Evolutionary conservation across 2,329 filamentous ascomycete genomes (phyloP).

Genomic region (Mariannaea sp.): DNA sequence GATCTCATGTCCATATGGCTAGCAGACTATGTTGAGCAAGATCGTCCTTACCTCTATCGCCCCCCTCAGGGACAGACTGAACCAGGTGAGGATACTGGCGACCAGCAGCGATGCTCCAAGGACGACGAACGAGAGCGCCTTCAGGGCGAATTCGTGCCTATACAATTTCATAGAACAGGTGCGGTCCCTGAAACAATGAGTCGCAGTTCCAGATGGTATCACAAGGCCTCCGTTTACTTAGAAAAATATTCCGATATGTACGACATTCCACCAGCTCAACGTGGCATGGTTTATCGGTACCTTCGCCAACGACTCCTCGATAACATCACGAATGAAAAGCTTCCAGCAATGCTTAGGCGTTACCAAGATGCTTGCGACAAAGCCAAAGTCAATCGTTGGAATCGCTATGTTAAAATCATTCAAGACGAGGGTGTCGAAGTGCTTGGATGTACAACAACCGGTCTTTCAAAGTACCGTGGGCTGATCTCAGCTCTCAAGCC

Average conservation of each 20-base stretch:
- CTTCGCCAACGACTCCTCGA: slow-evolving; percentile 62
- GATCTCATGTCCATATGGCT: slow-evolving; percentile 27
- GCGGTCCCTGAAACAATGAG: slow-evolving; percentile 13
- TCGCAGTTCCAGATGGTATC: slow-evolving; percentile 15
- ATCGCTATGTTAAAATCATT: slow-evolving; percentile 57
- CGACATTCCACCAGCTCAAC: slow-evolving; percentile 57
- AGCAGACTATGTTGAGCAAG: slow-evolving; percentile 21
- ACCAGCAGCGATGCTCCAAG: slow-evolving; percentile 9
- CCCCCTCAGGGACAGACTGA: slow-evolving; percentile 27
- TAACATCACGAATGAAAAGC: slow-evolving; percentile 45
- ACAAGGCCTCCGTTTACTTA: slow-evolving; percentile 25
- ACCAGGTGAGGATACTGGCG: not conserved
- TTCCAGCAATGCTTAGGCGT: slow-evolving; percentile 55
- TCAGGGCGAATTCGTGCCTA: slow-evolving; percentile 51
- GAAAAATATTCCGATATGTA: slow-evolving; percentile 57
- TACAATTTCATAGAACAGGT: slow-evolving; percentile 29
- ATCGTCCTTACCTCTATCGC: slow-evolving; percentile 29
- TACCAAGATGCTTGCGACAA: slow-evolving; percentile 57
- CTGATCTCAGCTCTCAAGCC: slow-evolving; percentile 70
- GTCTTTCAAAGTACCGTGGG: slow-evolving; percentile 77
- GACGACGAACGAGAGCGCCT: slow-evolving; percentile 55
- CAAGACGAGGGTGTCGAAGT: slow-evolving; percentile 50
- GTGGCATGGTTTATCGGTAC: slow-evolving; percentile 69
- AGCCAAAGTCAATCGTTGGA: slow-evolving; percentile 62
- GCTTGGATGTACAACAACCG: slow-evolving; percentile 75